Conservation (phyloP, 768 basidiomycete species). For the Fomitopsis serialis region DNA sequence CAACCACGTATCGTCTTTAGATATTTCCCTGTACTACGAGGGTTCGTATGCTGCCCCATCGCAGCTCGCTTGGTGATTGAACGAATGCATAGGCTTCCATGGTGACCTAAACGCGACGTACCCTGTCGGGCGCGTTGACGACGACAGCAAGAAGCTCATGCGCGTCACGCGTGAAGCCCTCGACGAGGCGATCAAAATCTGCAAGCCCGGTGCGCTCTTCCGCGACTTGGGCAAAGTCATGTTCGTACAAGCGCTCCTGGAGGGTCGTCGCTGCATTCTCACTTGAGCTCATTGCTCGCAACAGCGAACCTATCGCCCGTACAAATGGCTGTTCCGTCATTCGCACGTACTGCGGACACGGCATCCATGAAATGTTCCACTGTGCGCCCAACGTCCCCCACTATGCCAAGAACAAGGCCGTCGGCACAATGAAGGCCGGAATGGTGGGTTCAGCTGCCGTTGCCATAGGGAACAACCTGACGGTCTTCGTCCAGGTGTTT, state of each 20-base stretch:
- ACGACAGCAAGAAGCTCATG: slow-evolving; percentile 79
- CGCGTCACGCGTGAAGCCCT: slow-evolving; percentile 75
- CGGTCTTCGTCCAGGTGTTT: slow-evolving; percentile 31
- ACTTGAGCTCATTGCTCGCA: neutral
- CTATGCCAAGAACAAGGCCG: slow-evolving; percentile 90
- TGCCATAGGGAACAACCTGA: neutral
- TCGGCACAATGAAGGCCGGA: slow-evolving; percentile 90
- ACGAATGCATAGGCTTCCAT: slow-evolving; percentile 91
- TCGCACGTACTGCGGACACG: slow-evolving; percentile 88
- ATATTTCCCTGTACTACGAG: slow-evolving; percentile 75
- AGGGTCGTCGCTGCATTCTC: neutral
- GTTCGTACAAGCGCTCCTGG: slow-evolving; percentile 36
- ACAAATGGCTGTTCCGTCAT: slow-evolving; percentile 86
- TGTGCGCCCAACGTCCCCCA: slow-evolving; percentile 84
- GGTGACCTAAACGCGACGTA: slow-evolving; percentile 92
- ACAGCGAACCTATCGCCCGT: slow-evolving; percentile 80
- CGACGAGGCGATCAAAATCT: slow-evolving; percentile 85
- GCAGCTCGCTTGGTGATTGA: too few species aligned
- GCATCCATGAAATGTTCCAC: slow-evolving; percentile 86
- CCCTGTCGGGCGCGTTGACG: slow-evolving; percentile 81
- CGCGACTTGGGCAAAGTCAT: slow-evolving; percentile 85
- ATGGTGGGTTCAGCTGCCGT: slow-evolving; percentile 52
- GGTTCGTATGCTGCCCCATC: slow-evolving; percentile 39
- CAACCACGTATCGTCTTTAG: slow-evolving; percentile 30
- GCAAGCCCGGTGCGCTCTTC: slow-evolving; percentile 90